Percentiles rank a stretch among this genome's conserved stretches.
Evolutionary conservation across 2,329 filamentous ascomycete species (phyloP).

Genomic region (Neonectria ditissima): DNA sequence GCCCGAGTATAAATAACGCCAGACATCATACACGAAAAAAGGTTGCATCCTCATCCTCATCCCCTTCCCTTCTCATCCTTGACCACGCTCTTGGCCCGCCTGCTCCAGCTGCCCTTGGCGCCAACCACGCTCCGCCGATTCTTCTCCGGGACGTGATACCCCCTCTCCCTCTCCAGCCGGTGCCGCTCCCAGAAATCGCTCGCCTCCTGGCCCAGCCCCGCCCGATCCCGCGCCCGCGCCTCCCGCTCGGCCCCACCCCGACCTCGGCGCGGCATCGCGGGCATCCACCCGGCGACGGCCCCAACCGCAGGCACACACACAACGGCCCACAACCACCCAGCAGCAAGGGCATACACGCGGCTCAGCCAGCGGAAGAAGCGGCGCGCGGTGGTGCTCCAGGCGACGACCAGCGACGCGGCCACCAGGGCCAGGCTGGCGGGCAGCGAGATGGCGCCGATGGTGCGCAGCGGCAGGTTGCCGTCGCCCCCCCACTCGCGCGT

Average conservation of each 20-base stretch:
- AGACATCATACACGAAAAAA: too few relatives aligned
- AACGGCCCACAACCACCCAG: constrained; percentile 39
- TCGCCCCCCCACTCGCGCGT: constrained; percentile 69
- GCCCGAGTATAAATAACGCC: too few relatives aligned
- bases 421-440: constrained; percentile 64
- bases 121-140: constrained; percentile 44
- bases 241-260: constrained; percentile 33
- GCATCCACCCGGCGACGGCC: constrained; percentile 29
- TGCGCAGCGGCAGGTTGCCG: constrained; percentile 56
- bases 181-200: constrained; percentile 59
- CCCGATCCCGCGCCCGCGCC: constrained; percentile 26
- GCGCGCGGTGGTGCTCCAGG: constrained; percentile 64
- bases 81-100: constrained; percentile 8
- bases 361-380: constrained; percentile 45
- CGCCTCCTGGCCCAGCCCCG: constrained; percentile 44
- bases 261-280: constrained; percentile 31
- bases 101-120: constrained; percentile 15
- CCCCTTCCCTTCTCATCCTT: constrained; percentile 17
- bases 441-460: constrained; percentile 62
- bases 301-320: constrained; percentile 40
- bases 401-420: constrained; percentile 62
- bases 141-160: constrained; percentile 55
- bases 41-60: background rate
- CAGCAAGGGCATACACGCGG: constrained; percentile 19
- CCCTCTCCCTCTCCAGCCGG: constrained; percentile 53